Evolutionary conservation across 495 filamentous ascomycete genomes (phyloP), one percentile per base, ranked within the genome.

Genomic region (Penicillium parvum): DNA sequence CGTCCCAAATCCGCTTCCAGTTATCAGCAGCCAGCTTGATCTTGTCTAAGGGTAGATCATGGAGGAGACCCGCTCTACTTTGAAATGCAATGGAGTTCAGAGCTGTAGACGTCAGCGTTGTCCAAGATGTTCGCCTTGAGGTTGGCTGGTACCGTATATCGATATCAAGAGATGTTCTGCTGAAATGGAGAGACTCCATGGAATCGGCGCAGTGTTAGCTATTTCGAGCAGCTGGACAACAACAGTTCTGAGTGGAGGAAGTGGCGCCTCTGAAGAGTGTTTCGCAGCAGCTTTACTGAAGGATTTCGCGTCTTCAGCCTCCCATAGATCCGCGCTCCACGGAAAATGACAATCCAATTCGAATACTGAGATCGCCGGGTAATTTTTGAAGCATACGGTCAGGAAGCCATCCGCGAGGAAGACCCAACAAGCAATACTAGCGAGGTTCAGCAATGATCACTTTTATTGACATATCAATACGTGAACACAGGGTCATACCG

Each of bases 391-490:
- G 29, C 62, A 68, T 10, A 68, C 60, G 1, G 64, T 67, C 4
- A 69, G 52, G 26, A 65, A 66, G n/a, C 64, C 62, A 33, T 69
- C 66, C 0, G 63, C 63, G 25, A 66, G 54, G 18, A 68, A 65
- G 4, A 50, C 57, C 62, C 65, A 68, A 23, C 50, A 68, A 6
- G 65, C 54, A 23, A 68, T 52, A 33, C 62, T 65, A 9, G 16
- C 11, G 9, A 30, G 2, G 14, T 4, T 41, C 16, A 52, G 35
- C 11, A 23, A 47, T 21, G n/a, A n/a, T n/a, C n/a, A n/a, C n/a
- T n/a, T n/a, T n/a, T n/a, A n/a, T n/a, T n/a, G n/a, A n/a, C n/a
- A n/a, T n/a, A n/a, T n/a, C n/a, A n/a, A n/a, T n/a, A n/a, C n/a
- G n/a, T n/a, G n/a, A n/a, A n/a, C n/a, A n/a, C n/a, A n/a, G n/a